phyloP scores from a whole-genome alignment of 257 asterid genomes.

The Nyctanthes arbortristis region DNA sequence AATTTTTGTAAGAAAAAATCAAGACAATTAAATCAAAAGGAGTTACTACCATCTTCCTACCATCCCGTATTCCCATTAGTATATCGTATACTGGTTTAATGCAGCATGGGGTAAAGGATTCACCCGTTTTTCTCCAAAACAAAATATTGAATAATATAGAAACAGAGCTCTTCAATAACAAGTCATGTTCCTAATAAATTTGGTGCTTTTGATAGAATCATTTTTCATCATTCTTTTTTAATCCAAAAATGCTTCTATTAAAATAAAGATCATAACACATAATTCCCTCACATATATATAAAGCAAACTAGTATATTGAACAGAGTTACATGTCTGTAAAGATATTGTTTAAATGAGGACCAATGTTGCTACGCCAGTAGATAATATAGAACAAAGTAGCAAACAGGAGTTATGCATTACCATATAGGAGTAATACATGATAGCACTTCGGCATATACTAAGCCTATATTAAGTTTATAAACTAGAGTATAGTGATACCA shows the following conservation, averaged over 20 bases:
- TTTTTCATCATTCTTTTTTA: no score
- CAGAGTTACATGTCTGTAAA: slow-evolving; percentile 12
- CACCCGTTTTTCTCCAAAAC: background rate
- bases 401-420: slow-evolving; percentile 4
- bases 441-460: slow-evolving; percentile 17
- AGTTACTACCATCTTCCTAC: background rate
- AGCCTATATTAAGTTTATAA: slow-evolving; percentile 20
- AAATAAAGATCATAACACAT: no score
- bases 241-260: no score
- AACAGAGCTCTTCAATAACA: slow-evolving; percentile 14
- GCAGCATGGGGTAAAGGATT: slow-evolving; percentile 4
- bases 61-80: no score
- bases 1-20: background rate
- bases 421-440: slow-evolving; percentile 11
- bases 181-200: slow-evolving; percentile 1
- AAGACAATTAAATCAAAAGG: background rate
- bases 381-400: slow-evolving; percentile 6
- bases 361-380: background rate
- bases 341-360: background rate
- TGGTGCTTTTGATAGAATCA: no score
- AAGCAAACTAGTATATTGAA: background rate
- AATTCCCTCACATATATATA: no score
- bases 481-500: slow-evolving; percentile 23
- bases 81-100: background rate
- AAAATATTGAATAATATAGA: slow-evolving; percentile 1